Evolutionary conservation across 2,329 filamentous ascomycete genomes (phyloP).

Genomic region (Hypomyces perniciosus): DNA sequence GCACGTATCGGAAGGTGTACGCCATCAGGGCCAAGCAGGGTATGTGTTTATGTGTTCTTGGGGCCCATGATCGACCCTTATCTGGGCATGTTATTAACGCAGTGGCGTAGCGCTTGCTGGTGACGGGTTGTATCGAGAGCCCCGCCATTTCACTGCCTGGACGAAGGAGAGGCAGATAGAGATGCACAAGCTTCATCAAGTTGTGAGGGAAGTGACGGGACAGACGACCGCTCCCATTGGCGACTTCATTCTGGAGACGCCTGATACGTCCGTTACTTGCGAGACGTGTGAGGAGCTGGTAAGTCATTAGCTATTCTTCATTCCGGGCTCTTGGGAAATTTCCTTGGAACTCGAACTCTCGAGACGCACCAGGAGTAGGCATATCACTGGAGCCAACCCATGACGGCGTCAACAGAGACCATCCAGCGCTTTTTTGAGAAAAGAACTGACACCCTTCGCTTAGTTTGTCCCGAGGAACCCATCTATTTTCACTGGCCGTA

Average conservation of each 20-base stretch:
- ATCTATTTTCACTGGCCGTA: background rate
- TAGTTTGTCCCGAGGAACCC: background rate
- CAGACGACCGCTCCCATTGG: conserved; percentile 34
- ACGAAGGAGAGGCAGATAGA: conserved; percentile 29
- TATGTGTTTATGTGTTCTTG: background rate
- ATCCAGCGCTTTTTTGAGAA: background rate
- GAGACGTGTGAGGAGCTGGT: conserved; percentile 30
- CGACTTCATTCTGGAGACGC: conserved; percentile 33
- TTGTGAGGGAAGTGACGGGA: conserved; percentile 47
- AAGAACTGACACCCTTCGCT: background rate
- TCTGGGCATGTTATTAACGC: background rate
- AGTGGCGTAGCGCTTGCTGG: conserved; percentile 47
- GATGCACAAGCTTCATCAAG: conserved; percentile 41
- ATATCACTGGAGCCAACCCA: no score
- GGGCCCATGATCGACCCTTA: background rate
- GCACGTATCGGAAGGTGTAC: background rate
- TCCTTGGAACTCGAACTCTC: background rate
- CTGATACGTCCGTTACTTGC: conserved; percentile 33
- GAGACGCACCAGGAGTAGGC: no score
- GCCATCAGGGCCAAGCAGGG: background rate
- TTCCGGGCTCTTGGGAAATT: background rate
- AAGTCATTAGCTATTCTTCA: background rate
- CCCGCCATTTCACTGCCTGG: conserved; percentile 38
- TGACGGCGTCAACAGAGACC: no score
- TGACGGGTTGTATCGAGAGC: conserved; percentile 46